Conservation (phyloP, 2,329 filamentous ascomycete species). For the Zymoseptoria brevis region DNA sequence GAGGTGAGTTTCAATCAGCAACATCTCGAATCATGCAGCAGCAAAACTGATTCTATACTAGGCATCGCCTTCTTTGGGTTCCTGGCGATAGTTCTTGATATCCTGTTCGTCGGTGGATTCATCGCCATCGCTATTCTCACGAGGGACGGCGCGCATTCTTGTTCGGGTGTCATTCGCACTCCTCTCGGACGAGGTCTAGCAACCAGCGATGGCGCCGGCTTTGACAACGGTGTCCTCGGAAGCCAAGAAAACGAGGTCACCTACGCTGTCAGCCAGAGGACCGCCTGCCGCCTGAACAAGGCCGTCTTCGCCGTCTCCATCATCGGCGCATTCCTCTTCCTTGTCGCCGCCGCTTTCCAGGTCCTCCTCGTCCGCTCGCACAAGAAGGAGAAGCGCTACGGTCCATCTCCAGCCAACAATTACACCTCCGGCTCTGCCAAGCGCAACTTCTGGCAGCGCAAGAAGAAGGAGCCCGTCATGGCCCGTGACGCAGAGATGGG, state of each 20-base stretch:
- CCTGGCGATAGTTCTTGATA: constrained; percentile 65
- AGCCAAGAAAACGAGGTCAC: constrained; percentile 32
- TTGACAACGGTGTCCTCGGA: constrained; percentile 40
- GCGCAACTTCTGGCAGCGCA: constrained; percentile 28
- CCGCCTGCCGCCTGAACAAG: constrained; percentile 68
- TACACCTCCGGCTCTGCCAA: constrained; percentile 57
- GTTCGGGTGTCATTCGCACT: constrained; percentile 56
- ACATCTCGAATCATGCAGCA: neutral
- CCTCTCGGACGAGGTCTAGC: constrained; percentile 60
- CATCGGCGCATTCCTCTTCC: constrained; percentile 69
- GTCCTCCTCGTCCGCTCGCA: constrained; percentile 61
- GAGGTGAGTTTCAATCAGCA: constrained; percentile 34
- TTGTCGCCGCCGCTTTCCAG: constrained; percentile 63
- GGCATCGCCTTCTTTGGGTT: constrained; percentile 62
- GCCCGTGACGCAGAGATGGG: constrained; percentile 40
- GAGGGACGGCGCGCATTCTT: constrained; percentile 58
- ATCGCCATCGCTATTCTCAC: constrained; percentile 74
- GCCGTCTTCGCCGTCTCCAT: constrained; percentile 72
- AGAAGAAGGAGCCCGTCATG: constrained; percentile 26
- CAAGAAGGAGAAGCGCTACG: constrained; percentile 65
- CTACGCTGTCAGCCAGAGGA: constrained; percentile 41
- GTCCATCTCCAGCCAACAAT: constrained; percentile 56
- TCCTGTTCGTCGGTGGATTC: constrained; percentile 68
- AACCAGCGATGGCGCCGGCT: constrained; percentile 40
- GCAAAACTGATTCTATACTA: neutral